Evolutionary conservation across 176 grass and related monocot species (phyloP).

Genomic region (Zoysia japonica): DNA sequence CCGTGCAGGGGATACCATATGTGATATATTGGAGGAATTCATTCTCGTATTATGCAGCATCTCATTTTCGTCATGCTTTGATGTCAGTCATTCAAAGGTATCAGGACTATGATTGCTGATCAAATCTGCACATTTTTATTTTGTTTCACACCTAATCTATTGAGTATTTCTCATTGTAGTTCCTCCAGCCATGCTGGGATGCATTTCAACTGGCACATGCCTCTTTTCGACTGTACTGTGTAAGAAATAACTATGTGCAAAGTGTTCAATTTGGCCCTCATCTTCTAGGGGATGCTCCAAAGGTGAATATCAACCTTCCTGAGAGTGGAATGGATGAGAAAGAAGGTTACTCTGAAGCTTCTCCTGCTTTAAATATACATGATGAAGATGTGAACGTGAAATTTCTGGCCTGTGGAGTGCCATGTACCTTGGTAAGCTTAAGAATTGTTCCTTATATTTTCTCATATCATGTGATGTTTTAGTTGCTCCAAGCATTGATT

Average conservation of each 20-base stretch:
- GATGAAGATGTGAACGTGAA: slow-evolving; percentile 58
- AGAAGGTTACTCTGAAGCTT: slow-evolving; percentile 47
- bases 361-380: slow-evolving; percentile 55
- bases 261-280: slow-evolving; percentile 48
- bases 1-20: slow-evolving; percentile 61
- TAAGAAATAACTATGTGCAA: slow-evolving; percentile 42
- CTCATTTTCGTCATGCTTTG: slow-evolving; percentile 67
- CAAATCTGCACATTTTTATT: not conserved
- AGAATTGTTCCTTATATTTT: not conserved
- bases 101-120: not conserved
- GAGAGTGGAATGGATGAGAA: slow-evolving; percentile 38
- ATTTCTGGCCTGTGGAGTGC: slow-evolving; percentile 62
- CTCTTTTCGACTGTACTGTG: slow-evolving; percentile 65
- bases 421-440: slow-evolving; percentile 55
- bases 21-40: slow-evolving; percentile 78
- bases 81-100: slow-evolving; percentile 73
- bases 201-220: slow-evolving; percentile 79
- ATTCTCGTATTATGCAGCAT: slow-evolving; percentile 64
- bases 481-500: slow-evolving; percentile 11
- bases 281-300: slow-evolving; percentile 69
- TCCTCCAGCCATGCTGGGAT: slow-evolving; percentile 78
- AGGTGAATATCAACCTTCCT: slow-evolving; percentile 41
- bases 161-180: slow-evolving; percentile 46
- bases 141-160: slow-evolving; percentile 34
- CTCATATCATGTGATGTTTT: slow-evolving; percentile 7